These are phyloP conservation scores for Staphylotrichum longicolle DNA, from an alignment of 495 filamentous ascomycete genomes.

Conservation along the genomic window DNA sequence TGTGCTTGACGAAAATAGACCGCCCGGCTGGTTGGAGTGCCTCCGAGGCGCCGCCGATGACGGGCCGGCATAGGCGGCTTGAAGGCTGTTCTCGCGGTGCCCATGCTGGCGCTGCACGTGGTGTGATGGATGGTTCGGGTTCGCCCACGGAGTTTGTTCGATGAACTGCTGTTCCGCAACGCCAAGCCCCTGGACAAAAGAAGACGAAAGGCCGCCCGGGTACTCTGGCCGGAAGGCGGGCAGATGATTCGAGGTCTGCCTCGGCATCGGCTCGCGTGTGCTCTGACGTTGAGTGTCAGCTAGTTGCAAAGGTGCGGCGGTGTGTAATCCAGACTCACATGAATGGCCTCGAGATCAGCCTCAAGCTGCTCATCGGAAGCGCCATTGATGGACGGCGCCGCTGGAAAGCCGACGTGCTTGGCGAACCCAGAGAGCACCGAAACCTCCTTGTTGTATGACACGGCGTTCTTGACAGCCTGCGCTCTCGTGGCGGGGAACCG, in stretches of 20 bases:
- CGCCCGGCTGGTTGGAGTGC: slow-evolving; percentile 36
- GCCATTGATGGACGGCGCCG: slow-evolving; percentile 76
- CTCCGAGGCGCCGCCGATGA: slow-evolving; percentile 34
- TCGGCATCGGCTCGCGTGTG: slow-evolving; percentile 35
- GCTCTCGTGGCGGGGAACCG: slow-evolving; percentile 67
- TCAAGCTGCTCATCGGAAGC: slow-evolving; percentile 72
- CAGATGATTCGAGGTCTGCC: slow-evolving; percentile 17
- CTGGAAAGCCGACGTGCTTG: slow-evolving; percentile 93
- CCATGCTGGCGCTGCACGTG: slow-evolving; percentile 44
- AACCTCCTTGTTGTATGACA: slow-evolving; percentile 90
- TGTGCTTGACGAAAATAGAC: slow-evolving; percentile 28
- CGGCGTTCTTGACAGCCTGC: slow-evolving; percentile 72
- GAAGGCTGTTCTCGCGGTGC: slow-evolving; percentile 29
- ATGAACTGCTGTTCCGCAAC: slow-evolving; percentile 80
- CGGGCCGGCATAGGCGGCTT: slow-evolving; percentile 25
- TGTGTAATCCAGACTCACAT: slow-evolving; percentile 57
- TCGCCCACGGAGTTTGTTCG: slow-evolving; percentile 82
- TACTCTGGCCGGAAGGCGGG: slow-evolving; percentile 30
- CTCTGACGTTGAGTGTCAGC: slow-evolving; percentile 34
- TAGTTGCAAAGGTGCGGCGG: not conserved
- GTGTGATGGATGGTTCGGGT: slow-evolving; percentile 79
- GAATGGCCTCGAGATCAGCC: slow-evolving; percentile 85
- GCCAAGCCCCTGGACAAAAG: slow-evolving; percentile 44
- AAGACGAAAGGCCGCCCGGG: slow-evolving; percentile 34
- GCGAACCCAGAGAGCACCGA: slow-evolving; percentile 85